Conservation (phyloP, 495 filamentous ascomycete species). For the Parachaetomium inaequale region DNA sequence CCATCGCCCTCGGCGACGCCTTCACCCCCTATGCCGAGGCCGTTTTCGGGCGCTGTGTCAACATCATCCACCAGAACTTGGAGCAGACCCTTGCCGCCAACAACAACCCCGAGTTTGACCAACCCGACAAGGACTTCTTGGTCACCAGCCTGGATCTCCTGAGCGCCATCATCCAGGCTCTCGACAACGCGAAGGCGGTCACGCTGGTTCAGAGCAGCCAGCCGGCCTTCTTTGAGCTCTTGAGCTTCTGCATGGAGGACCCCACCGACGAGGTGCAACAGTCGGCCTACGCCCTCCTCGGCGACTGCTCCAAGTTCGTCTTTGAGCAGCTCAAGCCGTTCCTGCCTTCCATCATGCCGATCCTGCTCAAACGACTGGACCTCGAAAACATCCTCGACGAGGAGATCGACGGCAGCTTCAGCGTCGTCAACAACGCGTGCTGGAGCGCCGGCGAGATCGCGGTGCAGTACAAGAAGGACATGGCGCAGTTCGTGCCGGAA, state of each 20-base stretch:
- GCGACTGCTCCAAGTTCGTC: slow-evolving; percentile 94
- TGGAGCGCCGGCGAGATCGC: slow-evolving; percentile 96
- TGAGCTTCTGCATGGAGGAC: slow-evolving; percentile 92
- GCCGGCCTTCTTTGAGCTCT: slow-evolving; percentile 82
- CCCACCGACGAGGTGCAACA: slow-evolving; percentile 88
- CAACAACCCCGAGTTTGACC: slow-evolving; percentile 62
- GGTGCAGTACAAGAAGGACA: slow-evolving; percentile 65
- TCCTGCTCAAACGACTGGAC: slow-evolving; percentile 83
- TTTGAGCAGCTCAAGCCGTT: slow-evolving; percentile 76
- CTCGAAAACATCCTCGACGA: slow-evolving; percentile 70
- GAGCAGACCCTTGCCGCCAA: slow-evolving; percentile 66
- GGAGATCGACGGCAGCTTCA: slow-evolving; percentile 73
- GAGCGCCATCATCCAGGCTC: slow-evolving; percentile 89
- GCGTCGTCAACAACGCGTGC: slow-evolving; percentile 96
- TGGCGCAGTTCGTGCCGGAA: slow-evolving; percentile 73
- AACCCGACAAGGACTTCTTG: slow-evolving; percentile 94
- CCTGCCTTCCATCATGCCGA: slow-evolving; percentile 67
- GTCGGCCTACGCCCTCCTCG: slow-evolving; percentile 91
- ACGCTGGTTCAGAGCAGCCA: slow-evolving; percentile 71
- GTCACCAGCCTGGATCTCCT: slow-evolving; percentile 94
- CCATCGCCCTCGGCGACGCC: slow-evolving; percentile 74
- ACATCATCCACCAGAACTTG: slow-evolving; percentile 87
- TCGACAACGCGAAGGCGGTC: slow-evolving; percentile 68
- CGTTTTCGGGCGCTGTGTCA: slow-evolving; percentile 80
- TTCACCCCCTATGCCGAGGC: slow-evolving; percentile 81